A percentile compares a stretch with the other conserved stretches of the same genome.
These are phyloP conservation scores for Boletus subparvulus DNA, from an alignment of 768 basidiomycete genomes.

Conservation along the genomic window DNA sequence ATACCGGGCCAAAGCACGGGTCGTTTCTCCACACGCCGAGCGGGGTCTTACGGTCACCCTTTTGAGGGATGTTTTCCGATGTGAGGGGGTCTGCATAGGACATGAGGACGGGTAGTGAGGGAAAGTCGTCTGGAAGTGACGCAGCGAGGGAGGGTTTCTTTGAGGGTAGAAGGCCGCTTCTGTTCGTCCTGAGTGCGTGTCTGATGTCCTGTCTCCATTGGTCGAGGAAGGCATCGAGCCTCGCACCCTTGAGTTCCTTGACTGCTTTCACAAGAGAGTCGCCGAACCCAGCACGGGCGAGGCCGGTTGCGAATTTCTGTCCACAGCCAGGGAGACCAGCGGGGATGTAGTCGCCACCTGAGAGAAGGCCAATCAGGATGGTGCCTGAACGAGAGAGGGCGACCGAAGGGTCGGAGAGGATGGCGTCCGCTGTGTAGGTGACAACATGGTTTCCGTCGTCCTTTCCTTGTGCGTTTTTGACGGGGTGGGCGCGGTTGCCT, in stretches of 20 bases:
- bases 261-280: slow-evolving; percentile 66
- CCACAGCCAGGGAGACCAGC: slow-evolving; percentile 71
- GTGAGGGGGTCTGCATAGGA: slow-evolving; percentile 81
- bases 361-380: slow-evolving; percentile 79
- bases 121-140: slow-evolving; percentile 64
- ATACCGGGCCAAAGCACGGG: slow-evolving; percentile 76
- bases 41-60: slow-evolving; percentile 34
- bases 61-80: slow-evolving; percentile 49
- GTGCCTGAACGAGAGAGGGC: slow-evolving; percentile 63
- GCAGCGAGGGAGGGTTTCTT: slow-evolving; percentile 68
- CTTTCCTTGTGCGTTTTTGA: slow-evolving; percentile 63
- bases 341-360: slow-evolving; percentile 89
- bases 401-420: slow-evolving; percentile 46
- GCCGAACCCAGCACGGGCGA: slow-evolving; percentile 82
- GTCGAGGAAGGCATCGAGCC: slow-evolving; percentile 53
- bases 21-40: slow-evolving; percentile 54
- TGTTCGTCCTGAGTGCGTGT: slow-evolving; percentile 67
- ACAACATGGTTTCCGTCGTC: slow-evolving; percentile 70
- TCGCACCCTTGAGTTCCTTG: slow-evolving; percentile 41
- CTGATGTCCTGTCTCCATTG: slow-evolving; percentile 63
- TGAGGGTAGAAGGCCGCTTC: slow-evolving; percentile 57
- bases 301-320: slow-evolving; percentile 65
- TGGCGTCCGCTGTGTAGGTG: slow-evolving; percentile 38
- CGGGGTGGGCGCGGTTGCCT: slow-evolving; percentile 64
- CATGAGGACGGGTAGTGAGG: slow-evolving; percentile 68